A percentile compares a stretch with the other conserved stretches of the same genome.
These are phyloP conservation scores for Trichoderma koningii DNA, from an alignment of 2,329 filamentous ascomycete species.

Conservation along the genomic window DNA sequence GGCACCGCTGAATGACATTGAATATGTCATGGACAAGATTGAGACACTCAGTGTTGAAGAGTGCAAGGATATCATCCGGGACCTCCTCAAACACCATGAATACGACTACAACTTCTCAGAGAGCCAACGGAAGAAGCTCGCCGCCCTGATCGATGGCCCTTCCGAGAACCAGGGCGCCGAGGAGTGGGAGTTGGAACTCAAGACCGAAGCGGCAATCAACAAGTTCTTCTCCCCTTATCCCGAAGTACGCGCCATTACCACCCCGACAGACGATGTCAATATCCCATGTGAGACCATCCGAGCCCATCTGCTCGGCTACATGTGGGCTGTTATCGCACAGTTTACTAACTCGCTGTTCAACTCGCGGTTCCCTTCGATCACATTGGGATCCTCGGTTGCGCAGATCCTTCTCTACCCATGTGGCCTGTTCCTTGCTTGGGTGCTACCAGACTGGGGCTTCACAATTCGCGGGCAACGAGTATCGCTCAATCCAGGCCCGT, in stretches of 20 bases:
- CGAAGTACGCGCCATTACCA: constrained; percentile 49
- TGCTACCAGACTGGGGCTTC: constrained; percentile 19
- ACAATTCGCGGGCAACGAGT: constrained; percentile 34
- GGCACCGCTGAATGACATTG: constrained; percentile 33
- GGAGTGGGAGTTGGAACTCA: constrained; percentile 30
- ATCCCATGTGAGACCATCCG: constrained; percentile 47
- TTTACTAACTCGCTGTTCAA: constrained; percentile 43
- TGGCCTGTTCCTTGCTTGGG: constrained; percentile 32
- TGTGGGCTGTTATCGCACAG: constrained; percentile 38
- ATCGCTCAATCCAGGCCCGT: constrained; percentile 50
- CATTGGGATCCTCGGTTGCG: constrained; percentile 44
- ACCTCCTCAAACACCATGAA: constrained; percentile 32
- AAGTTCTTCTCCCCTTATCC: constrained; percentile 30
- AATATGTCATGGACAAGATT: constrained; percentile 34
- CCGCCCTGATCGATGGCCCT: constrained; percentile 29
- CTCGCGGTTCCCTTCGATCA: constrained; percentile 46
- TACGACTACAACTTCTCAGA: constrained; percentile 35
- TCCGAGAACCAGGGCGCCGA: constrained; percentile 28
- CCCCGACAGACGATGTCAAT: constrained; percentile 45
- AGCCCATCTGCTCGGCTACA: constrained; percentile 43
- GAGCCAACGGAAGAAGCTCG: constrained; percentile 30
- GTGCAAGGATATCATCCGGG: constrained; percentile 30
- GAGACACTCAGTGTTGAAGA: constrained; percentile 31
- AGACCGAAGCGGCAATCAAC: constrained; percentile 30
- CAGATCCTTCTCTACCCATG: constrained; percentile 46